Evolutionary conservation across 139 green algal genomes (phyloP), one percentile per base, ranked within the genome.

Genomic region (Tetraselmis striata): DNA sequence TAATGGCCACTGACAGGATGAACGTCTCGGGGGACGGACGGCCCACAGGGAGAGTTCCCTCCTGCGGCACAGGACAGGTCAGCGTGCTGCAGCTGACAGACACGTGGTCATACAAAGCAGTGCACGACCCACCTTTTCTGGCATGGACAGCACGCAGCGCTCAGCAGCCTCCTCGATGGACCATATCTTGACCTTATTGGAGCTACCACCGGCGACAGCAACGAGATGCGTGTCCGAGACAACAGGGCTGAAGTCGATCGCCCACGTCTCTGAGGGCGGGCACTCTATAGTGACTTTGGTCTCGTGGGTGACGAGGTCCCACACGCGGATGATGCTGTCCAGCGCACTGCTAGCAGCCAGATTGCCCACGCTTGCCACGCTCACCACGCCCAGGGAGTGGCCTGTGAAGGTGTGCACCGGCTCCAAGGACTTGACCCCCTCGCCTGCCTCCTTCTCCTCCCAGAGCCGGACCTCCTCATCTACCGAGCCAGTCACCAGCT

Each of bases 391-490:
- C 1, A 98, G 86, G 1, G 90, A 90, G 59, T 96, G 89, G 22
- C 93, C 93, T 0, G 91, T 83, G 75, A 91, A 93, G 28, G 86
- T 90, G 75, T 94, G 88, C 23, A 75, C 75, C 25, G 78, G 79
- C 23, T 77, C 30, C n/a, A 88, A 77, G 1, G 45, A 84, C 75
- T 82, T 30, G 1, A 87, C 84, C 25, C 89, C 86, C 2, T 90
- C 81, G 0, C 29, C 84, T 23, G 80, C 80, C 2, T 77, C 75
- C 25, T 77, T 31, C n/a, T 88, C 87, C 22, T 90, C 79, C 92
- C 93, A 98, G 1, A 92, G 79, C 76, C 95, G 96, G 0, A 95
- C 94, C 23, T 32, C 90, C 83, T 98, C 94, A 80, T 98, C 94
- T 0, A 95, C 90, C 0, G 88, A 94, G 5, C 94, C 94, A 0